Evolutionary conservation across 1,284 basidiomycete species (phyloP), one percentile per base, ranked within the genome.

Genomic region (Wallemia mellicola): DNA sequence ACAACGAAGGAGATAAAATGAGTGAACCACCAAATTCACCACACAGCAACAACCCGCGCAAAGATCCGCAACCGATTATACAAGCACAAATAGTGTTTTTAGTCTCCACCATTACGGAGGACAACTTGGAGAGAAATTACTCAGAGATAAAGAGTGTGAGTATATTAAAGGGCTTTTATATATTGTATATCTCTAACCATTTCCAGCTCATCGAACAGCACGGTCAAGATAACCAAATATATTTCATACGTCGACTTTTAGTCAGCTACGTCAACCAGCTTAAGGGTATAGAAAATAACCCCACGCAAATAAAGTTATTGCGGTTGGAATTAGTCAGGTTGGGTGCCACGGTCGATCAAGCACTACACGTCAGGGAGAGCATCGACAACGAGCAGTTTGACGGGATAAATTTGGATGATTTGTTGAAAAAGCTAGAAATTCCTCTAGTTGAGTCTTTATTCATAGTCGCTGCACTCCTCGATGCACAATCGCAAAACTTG

Each of bases 171-270:
- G 25, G n/a, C n/a, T n/a, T n/a, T n/a, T n/a, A n/a, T n/a, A 27
- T 59, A 27, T 60, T 60, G 17, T 58, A 57, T 54, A 61, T 63
- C 59, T 61, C 63, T 61, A 63, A 62, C 55, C 24, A 63, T 62
- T 60, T 60, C 33, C 69, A 94, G 88, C 78, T 94, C 65, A 86
- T 86, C 63, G 86, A 92, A 68, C 83, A 86, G 68, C 86, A 94
- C 76, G 86, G 87, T 60, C 77, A 86, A 66, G 89, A 92, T 70
- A 91, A 87, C 63, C 92, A 94, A 72, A 78, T 88, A 62, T 87
- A 94, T 72, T 91, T 91, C 73, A 84, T 95, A 64, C 83, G 88
- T 63, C 82, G 89, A 62, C 81, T 92, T 69, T 85, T 91, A 66
- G 79, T 82, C 57, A 82, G 86, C 55, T 71, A 71, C 33, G 65